Evolutionary conservation across 2,329 filamentous ascomycete genomes (phyloP).

Genomic region (Alternaria alternata): DNA sequence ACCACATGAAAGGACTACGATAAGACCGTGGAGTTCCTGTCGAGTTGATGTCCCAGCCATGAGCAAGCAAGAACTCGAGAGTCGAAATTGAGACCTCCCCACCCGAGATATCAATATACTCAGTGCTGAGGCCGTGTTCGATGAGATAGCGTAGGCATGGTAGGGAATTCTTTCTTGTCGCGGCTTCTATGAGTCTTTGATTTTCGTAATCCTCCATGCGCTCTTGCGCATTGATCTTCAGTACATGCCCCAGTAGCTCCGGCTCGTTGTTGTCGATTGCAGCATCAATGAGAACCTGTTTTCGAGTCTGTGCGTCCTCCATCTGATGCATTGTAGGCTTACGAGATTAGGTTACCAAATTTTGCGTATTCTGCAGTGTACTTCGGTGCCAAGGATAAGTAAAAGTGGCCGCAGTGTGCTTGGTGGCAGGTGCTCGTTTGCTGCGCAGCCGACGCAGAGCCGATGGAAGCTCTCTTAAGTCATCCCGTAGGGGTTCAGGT

Average conservation of each 20-base stretch:
- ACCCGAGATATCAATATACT: neutral
- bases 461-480: no score
- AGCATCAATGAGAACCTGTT: neutral
- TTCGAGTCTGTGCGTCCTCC: neutral
- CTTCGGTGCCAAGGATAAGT: rapidly evolving
- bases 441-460: no score
- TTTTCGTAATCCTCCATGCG: neutral
- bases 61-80: neutral
- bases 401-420: neutral
- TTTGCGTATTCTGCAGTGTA: neutral
- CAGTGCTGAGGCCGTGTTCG: neutral
- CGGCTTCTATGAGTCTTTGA: neutral
- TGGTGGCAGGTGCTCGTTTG: neutral
- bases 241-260: neutral
- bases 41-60: conserved; percentile 4
- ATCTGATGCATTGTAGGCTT: neutral
- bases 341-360: rapidly evolving
- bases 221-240: neutral
- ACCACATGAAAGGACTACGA: neutral
- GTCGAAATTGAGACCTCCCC: neutral
- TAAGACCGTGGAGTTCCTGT: neutral
- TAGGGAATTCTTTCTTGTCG: neutral
- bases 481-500: no score
- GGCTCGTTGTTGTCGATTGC: neutral
- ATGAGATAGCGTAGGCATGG: neutral